phyloP scores from a whole-genome alignment of 345 rosid species.

The Citrus medica region DNA sequence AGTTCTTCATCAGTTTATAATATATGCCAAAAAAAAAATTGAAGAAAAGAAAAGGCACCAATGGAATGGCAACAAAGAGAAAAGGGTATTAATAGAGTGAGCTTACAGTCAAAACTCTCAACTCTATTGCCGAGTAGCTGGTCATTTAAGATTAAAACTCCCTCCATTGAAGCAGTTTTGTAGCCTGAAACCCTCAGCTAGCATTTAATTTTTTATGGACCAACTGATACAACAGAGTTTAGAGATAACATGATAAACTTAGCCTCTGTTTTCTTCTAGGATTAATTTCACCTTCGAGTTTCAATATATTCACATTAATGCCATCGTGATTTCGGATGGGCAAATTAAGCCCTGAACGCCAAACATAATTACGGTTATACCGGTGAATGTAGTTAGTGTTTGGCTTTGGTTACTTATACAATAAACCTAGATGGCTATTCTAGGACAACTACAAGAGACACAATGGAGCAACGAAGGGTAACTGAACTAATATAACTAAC shows the following conservation, averaged over 20 bases:
- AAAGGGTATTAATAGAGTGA: not conserved
- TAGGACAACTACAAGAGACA: not conserved
- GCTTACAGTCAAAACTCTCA: constrained; percentile 37
- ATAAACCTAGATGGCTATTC: not conserved
- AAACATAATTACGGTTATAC: not conserved
- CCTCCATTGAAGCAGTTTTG: constrained; percentile 19
- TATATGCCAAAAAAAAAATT: not conserved
- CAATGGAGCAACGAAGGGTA: too few species aligned
- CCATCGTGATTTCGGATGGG: not conserved
- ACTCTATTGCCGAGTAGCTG: constrained; percentile 21
- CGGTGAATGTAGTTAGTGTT: not conserved
- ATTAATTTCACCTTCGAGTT: constrained; percentile 8
- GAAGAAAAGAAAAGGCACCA: not conserved
- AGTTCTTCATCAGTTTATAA: not conserved
- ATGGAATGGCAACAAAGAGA: not conserved
- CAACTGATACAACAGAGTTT: not conserved
- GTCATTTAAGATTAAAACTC: constrained; percentile 12
- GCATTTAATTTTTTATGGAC: not conserved
- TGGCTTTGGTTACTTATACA: not conserved
- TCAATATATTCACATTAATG: not conserved
- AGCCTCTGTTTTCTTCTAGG: not conserved
- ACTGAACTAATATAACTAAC: not conserved
- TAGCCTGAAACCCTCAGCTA: constrained; percentile 15
- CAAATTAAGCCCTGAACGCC: too few species aligned
- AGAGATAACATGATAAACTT: constrained; percentile 19